Evolutionary conservation across 1,284 basidiomycete genomes (phyloP).

Genomic region (Cryptococcus sp.): DNA sequence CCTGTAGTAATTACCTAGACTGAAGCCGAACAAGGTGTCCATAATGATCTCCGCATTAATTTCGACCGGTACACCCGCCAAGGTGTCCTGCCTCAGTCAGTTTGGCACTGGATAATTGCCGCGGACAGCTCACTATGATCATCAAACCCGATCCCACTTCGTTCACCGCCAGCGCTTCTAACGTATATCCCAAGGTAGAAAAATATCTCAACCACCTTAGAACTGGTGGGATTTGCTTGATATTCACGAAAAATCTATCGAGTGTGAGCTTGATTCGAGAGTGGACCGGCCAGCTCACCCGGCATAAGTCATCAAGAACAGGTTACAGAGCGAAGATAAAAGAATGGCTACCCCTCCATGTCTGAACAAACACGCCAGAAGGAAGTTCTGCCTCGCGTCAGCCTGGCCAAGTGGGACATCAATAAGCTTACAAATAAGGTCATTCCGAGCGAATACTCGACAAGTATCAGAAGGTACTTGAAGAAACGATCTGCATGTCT

Average conservation of each 20-base stretch:
- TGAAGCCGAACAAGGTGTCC: constrained; percentile 73
- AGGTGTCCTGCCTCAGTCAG: constrained; percentile 47
- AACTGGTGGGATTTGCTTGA: constrained; percentile 71
- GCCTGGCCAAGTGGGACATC: not conserved
- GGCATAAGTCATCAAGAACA: constrained; percentile 74
- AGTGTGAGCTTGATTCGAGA: not conserved
- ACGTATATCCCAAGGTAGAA: constrained; percentile 52
- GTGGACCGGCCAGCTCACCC: constrained; percentile 47
- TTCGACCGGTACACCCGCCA: constrained; percentile 73
- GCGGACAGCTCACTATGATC: constrained; percentile 51
- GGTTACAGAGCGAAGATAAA: constrained; percentile 65
- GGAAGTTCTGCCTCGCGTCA: constrained; percentile 62
- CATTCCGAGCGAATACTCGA: constrained; percentile 72
- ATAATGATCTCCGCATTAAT: constrained; percentile 77
- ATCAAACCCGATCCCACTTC: constrained; percentile 78
- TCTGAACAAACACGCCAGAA: constrained; percentile 70
- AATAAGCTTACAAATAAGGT: constrained; percentile 67
- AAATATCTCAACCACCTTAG: constrained; percentile 78
- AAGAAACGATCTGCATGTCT: constrained; percentile 65
- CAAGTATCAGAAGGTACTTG: constrained; percentile 73
- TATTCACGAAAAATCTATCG: constrained; percentile 63
- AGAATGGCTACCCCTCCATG: constrained; percentile 86
- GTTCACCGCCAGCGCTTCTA: constrained; percentile 81
- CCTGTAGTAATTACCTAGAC: constrained; percentile 68
- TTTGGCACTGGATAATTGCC: not conserved